Conservation (phyloP, 2,329 filamentous ascomycete genomes). For the Cercospora brassicicola region DNA sequence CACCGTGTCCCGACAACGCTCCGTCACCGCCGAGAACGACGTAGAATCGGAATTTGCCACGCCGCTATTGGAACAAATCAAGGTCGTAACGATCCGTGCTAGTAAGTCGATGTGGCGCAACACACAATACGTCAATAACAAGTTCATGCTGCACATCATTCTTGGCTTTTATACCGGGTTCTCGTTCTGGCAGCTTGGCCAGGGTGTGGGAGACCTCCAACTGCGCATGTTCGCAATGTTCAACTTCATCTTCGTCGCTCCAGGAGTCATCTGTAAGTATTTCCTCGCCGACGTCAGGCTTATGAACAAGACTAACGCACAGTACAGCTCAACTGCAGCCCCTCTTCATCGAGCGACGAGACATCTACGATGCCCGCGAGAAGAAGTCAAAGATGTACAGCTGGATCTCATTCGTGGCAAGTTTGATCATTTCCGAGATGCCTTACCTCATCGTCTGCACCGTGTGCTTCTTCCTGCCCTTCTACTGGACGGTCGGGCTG, state of each 20-base stretch:
- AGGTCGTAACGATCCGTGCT: slow-evolving; percentile 47
- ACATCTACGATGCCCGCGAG: slow-evolving; percentile 60
- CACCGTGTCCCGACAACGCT: slow-evolving; percentile 38
- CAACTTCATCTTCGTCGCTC: slow-evolving; percentile 38
- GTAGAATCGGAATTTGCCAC: slow-evolving; percentile 43
- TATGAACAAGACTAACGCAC: too few species aligned
- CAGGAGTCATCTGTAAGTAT: slow-evolving; percentile 47
- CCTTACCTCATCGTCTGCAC: slow-evolving; percentile 64
- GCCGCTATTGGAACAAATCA: slow-evolving; percentile 44
- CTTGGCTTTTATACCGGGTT: slow-evolving; percentile 51
- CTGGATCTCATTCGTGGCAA: slow-evolving; percentile 69
- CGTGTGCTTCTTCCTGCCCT: slow-evolving; percentile 46
- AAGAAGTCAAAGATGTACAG: slow-evolving; percentile 69
- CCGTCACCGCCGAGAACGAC: slow-evolving; percentile 42
- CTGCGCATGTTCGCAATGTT: slow-evolving; percentile 35
- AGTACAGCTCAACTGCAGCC: slow-evolving; percentile 54
- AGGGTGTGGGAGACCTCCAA: slow-evolving; percentile 40
- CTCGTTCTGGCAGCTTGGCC: slow-evolving; percentile 49
- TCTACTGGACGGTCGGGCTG: slow-evolving; percentile 41
- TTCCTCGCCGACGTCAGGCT: too few species aligned
- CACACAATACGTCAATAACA: slow-evolving; percentile 65
- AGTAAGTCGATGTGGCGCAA: slow-evolving; percentile 65
- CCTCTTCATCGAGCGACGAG: slow-evolving; percentile 58
- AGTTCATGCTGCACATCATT: slow-evolving; percentile 57
- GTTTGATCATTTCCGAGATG: slow-evolving; percentile 69